A percentile compares a stretch with the other conserved stretches of the same genome.
Evolutionary conservation across 2,329 filamentous ascomycete genomes (phyloP).

Genomic region (Karstenula rhodostoma): DNA sequence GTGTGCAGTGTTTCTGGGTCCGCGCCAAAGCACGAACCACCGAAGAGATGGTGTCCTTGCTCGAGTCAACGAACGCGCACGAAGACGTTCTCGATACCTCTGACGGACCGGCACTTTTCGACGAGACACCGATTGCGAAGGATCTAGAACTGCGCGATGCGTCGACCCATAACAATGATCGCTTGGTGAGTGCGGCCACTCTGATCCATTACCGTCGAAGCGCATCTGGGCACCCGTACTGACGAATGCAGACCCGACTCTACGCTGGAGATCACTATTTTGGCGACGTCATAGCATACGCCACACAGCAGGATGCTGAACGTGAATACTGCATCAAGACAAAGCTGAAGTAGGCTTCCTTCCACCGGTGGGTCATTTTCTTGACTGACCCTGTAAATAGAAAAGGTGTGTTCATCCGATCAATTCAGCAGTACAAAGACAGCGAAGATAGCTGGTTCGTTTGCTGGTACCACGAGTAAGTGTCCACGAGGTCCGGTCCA

Average conservation of each 20-base stretch:
- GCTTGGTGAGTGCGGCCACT: not conserved
- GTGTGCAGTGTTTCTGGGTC: not conserved
- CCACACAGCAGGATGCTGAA: not conserved
- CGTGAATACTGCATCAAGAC: not conserved
- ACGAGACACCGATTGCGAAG: not conserved
- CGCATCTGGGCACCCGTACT: not conserved
- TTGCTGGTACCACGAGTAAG: not conserved
- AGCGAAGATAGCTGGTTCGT: not conserved
- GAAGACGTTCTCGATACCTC: not conserved
- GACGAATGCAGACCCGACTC: not conserved
- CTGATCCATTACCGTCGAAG: not conserved
- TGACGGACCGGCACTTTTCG: not conserved
- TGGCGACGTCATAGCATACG: not conserved
- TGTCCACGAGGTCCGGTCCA: not conserved
- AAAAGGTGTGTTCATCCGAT: not conserved
- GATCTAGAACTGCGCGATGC: not conserved
- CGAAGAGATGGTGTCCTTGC: not conserved
- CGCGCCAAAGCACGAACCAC: not conserved
- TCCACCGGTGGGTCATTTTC: not conserved
- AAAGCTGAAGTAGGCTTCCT: not conserved
- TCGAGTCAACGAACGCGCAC: not conserved
- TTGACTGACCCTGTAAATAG: not conserved
- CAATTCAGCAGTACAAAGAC: not conserved
- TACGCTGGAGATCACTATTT: not conserved
- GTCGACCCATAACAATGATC: not conserved